These are phyloP conservation scores for Lactifluus echinatus DNA, from an alignment of 768 basidiomycete species.

Conservation along the genomic window DNA sequence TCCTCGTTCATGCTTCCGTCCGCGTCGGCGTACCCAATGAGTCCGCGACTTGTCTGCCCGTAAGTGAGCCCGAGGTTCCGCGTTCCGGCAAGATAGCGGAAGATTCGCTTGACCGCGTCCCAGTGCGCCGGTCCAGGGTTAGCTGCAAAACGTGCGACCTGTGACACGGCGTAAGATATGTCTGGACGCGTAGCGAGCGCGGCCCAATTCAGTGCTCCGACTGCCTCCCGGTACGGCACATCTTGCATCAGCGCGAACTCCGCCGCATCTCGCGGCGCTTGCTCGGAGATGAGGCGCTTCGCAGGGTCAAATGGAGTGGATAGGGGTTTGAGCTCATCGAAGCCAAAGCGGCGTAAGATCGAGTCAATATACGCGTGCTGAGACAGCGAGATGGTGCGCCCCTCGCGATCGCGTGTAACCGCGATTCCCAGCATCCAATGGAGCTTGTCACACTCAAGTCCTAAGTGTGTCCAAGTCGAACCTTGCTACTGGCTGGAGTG, in stretches of 20 bases:
- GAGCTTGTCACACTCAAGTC: no score
- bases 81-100: neutral
- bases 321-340: constrained; percentile 27
- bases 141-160: neutral
- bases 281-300: neutral
- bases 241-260: neutral
- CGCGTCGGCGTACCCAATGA: neutral
- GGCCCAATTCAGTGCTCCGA: constrained; percentile 25
- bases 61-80: neutral
- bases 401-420: constrained; percentile 9
- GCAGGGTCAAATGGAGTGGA: constrained; percentile 28
- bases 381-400: constrained; percentile 21
- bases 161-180: neutral
- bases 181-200: constrained; percentile 3
- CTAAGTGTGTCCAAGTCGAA: no score
- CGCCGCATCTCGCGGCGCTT: neutral
- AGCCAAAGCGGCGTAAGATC: constrained; percentile 24
- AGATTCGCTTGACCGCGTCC: neutral
- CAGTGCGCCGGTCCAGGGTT: neutral
- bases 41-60: neutral
- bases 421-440: neutral
- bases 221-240: constrained; percentile 19
- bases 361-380: constrained; percentile 23
- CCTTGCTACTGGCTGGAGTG: no score
- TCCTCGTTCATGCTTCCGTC: neutral